Percentiles rank a stretch among this genome's conserved stretches.
These are phyloP conservation scores for Monosporascus cannonballus DNA, from an alignment of 2,329 filamentous ascomycete genomes.

Conservation along the genomic window DNA sequence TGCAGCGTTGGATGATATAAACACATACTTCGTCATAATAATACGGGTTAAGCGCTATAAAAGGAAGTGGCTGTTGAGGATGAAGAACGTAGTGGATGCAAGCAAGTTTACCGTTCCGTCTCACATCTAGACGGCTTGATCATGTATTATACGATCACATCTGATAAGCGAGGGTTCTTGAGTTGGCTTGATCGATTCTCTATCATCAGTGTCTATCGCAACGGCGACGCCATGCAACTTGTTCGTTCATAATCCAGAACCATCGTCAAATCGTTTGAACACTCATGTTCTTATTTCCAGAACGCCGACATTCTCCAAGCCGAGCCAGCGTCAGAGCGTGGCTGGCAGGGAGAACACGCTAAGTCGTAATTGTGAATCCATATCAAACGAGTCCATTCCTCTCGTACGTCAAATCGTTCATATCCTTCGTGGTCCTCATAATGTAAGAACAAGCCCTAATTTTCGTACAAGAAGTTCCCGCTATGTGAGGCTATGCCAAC, in stretches of 20 bases:
- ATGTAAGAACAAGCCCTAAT: conserved; percentile 6
- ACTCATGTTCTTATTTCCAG: conserved; percentile 9
- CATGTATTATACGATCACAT: too few species aligned
- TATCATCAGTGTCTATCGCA: conserved; percentile 13
- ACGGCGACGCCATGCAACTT: conserved; percentile 1
- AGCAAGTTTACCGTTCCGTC: too few species aligned
- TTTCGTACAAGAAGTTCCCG: conserved; percentile 19
- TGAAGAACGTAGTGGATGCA: too few species aligned
- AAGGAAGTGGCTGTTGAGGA: too few species aligned
- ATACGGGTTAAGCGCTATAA: too few species aligned
- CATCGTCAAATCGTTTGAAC: conserved; percentile 14
- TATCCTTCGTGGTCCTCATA: conserved; percentile 24
- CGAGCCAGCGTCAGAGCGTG: conserved; percentile 16
- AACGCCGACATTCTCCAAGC: conserved; percentile 21
- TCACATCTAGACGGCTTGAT: too few species aligned
- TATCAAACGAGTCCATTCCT: conserved; percentile 15
- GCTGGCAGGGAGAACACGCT: conserved; percentile 13
- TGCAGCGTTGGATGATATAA: too few species aligned
- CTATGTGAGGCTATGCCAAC: conserved; percentile 1
- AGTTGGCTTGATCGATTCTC: conserved; percentile 7
- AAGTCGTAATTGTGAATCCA: conserved; percentile 25
- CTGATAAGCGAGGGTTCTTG: too few species aligned
- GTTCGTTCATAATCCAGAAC: not conserved
- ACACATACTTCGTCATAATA: too few species aligned
- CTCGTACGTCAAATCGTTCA: conserved; percentile 20